Evolutionary conservation across 140 eudicot species (phyloP).

Genomic region (Flaveria floridana): DNA sequence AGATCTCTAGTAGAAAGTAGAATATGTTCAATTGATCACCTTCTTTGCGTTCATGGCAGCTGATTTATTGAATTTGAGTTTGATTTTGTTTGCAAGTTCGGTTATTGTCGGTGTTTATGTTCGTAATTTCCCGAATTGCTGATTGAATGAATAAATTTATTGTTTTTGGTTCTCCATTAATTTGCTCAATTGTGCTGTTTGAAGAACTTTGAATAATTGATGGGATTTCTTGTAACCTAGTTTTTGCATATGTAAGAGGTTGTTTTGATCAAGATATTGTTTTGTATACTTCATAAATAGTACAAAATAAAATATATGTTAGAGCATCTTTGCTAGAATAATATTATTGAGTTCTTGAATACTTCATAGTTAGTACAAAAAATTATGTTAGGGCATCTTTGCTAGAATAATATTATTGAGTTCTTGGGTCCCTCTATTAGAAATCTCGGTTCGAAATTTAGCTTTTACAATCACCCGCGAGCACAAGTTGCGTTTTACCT

Average conservation of each 20-base stretch:
- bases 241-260: background rate
- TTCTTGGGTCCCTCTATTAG: background rate
- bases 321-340: background rate
- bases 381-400: background rate
- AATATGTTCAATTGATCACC: conserved; percentile 16
- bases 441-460: too few relatives aligned
- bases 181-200: background rate
- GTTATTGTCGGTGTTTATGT: background rate
- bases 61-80: conserved; percentile 17
- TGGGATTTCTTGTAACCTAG: background rate
- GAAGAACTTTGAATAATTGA: background rate
- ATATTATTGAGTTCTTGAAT: background rate
- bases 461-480: background rate
- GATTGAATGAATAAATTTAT: background rate
- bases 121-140: background rate
- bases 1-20: conserved; percentile 5
- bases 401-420: background rate
- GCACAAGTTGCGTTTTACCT: background rate
- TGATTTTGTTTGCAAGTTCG: background rate
- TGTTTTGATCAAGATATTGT: background rate
- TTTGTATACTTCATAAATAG: background rate
- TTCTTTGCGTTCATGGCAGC: conserved; percentile 13
- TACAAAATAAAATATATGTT: background rate
- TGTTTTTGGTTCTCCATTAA: conserved; percentile 1
- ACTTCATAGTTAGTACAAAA: background rate